Percentiles rank a stretch among this genome's conserved stretches.
Conservation (phyloP, 768 basidiomycete genomes). For the Russula abietina region DNA sequence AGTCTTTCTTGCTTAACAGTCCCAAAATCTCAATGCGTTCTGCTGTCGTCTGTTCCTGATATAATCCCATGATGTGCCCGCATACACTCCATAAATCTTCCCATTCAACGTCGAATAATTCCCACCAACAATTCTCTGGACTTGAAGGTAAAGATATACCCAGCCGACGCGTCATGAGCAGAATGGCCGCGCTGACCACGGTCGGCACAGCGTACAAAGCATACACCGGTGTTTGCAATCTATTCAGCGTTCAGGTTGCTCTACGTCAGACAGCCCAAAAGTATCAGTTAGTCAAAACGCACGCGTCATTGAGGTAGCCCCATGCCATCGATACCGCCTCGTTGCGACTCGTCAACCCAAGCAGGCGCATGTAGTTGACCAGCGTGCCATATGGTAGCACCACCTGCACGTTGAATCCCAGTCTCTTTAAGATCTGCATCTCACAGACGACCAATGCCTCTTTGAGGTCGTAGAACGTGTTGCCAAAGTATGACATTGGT, state of each 20-base stretch:
- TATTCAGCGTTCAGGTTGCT: slow-evolving; percentile 31
- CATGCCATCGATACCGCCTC: slow-evolving; percentile 75
- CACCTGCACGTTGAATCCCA: slow-evolving; percentile 93
- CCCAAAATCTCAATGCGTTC: slow-evolving; percentile 45
- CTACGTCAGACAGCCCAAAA: slow-evolving; percentile 10
- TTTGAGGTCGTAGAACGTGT: slow-evolving; percentile 89
- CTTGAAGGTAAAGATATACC: slow-evolving; percentile 66
- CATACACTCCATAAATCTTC: slow-evolving; percentile 84
- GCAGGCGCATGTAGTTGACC: slow-evolving; percentile 87
- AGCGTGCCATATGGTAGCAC: slow-evolving; percentile 90
- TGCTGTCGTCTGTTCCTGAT: slow-evolving; percentile 45
- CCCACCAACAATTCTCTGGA: slow-evolving; percentile 82
- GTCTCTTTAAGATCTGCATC: slow-evolving; percentile 94
- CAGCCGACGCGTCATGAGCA: slow-evolving; percentile 70
- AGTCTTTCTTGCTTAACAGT: slow-evolving; percentile 70
- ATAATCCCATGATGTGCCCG: slow-evolving; percentile 81
- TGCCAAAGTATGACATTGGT: slow-evolving; percentile 86
- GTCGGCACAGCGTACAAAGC: slow-evolving; percentile 84
- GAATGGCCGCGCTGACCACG: slow-evolving; percentile 84
- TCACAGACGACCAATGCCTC: slow-evolving; percentile 91
- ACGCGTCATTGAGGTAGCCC: slow-evolving; percentile 97
- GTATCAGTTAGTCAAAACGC: slow-evolving; percentile 33
- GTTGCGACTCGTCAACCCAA: slow-evolving; percentile 72
- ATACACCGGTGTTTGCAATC: slow-evolving; percentile 90
- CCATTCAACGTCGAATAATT: slow-evolving; percentile 86